Percentiles rank a stretch among this genome's conserved stretches.
These are phyloP conservation scores for Vararia minispora DNA, from an alignment of 768 basidiomycete species.

Conservation along the genomic window DNA sequence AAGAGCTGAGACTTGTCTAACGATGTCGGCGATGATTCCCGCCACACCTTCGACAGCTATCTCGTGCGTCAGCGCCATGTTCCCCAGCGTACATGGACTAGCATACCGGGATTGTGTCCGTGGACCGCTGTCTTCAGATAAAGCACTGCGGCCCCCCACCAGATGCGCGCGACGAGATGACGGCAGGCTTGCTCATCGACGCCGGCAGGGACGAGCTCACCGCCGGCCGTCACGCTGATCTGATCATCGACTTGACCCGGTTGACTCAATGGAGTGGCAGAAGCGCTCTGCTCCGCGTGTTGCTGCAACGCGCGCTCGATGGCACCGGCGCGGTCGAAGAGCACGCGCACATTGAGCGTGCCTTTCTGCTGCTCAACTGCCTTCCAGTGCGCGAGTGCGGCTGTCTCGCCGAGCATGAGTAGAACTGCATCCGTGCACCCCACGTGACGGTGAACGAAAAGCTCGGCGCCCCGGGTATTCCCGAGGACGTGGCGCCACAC, in stretches of 20 bases:
- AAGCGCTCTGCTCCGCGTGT: conserved; percentile 25
- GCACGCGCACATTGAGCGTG: conserved; percentile 61
- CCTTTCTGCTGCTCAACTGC: conserved; percentile 48
- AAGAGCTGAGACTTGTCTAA: too few species aligned
- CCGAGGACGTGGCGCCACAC: conserved; percentile 61
- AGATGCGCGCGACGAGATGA: conserved; percentile 11
- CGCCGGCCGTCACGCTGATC: too few species aligned
- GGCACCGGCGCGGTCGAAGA: conserved; percentile 58
- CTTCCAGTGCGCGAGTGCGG: conserved; percentile 71
- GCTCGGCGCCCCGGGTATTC: conserved; percentile 22
- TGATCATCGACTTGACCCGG: too few species aligned
- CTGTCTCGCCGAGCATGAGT: conserved; percentile 64
- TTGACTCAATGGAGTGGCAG: conserved; percentile 25
- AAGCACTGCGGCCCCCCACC: conserved; percentile 11
- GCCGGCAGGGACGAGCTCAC: background rate
- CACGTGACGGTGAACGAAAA: conserved; percentile 56
- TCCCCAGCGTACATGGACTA: too few species aligned
- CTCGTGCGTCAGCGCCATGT: too few species aligned
- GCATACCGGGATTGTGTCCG: conserved; percentile 13
- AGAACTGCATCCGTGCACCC: conserved; percentile 75
- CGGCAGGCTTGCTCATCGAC: conserved; percentile 7
- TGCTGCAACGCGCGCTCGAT: conserved; percentile 58
- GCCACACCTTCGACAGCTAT: too few species aligned
- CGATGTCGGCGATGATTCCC: too few species aligned
- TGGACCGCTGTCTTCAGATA: conserved; percentile 14